Evolutionary conservation across 2,329 filamentous ascomycete species (phyloP), one percentile per base, ranked within the genome.

Genomic region (Fusarium proliferatum): DNA sequence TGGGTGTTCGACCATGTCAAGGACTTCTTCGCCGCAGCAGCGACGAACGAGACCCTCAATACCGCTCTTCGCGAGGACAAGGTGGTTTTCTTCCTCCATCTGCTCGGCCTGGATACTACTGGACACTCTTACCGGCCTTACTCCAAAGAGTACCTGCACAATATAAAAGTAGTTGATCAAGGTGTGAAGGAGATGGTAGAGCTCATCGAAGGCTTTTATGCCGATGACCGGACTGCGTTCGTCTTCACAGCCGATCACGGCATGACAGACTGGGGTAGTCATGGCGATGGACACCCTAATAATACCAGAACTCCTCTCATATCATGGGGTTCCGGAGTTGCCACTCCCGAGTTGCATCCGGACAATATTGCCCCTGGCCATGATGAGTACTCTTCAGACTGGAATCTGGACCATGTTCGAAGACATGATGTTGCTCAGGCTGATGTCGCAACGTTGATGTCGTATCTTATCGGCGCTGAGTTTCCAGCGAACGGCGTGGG

Each of bases 181-280:
- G 96, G 96, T 5, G 93, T 99, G 3, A 87, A 93, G 81, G 93
- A 97, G 82, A 92, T 97, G 56, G 92, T 93, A 0, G 88, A 93
- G 72, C 80, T 97, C 61, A 91, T 98, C 56, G 90, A 97, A 41
- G 89, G 92, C 17, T 99, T 98, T 80, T 99, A 98, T 78, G 87
- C 85, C 9, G 92, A 95, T 76, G 92, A 89, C 61, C 92, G 96
- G 81, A 98, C 96, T 0, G 94, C 97, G 0, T 99, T 96, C 80
- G 90, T 99, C 21, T 99, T 99, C 80, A 99, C 97, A 3, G 96
- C 96, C 12, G 96, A 99, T 79, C 96, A 99, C 81, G 96, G 96
- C 23, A 99, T 99, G 96, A 98, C 94, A 79, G 96, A 99, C 82
- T 98, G 93, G 92, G 96, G 97, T n/a, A 98, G 95, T 77, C 97